Conservation (phyloP, 176 grass and related monocot genomes). For the Aegilops bicornis region DNA sequence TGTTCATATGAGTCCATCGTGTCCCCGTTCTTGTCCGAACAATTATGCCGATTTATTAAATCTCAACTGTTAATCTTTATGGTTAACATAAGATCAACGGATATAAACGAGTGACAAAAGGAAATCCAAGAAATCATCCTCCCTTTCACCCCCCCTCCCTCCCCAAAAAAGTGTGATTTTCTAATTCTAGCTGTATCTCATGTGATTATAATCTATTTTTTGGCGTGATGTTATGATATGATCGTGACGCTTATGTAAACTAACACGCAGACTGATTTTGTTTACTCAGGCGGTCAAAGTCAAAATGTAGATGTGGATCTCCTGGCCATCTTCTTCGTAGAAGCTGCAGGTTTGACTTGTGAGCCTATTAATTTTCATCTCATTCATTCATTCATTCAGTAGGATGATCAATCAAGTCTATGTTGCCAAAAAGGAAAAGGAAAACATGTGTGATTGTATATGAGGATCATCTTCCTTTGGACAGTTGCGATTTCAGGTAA, state of each 20-base stretch:
- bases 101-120: too few species aligned
- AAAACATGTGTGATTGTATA: background rate
- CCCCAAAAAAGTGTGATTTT: background rate
- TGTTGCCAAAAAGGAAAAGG: background rate
- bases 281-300: conserved; percentile 17
- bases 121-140: too few species aligned
- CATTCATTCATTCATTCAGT: background rate
- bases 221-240: background rate
- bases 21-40: too few species aligned
- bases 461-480: background rate
- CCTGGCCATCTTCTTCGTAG: background rate
- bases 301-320: conserved; percentile 2
- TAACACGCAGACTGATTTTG: background rate
- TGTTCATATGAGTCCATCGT: too few species aligned
- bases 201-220: background rate
- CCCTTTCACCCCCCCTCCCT: too few species aligned
- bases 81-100: too few species aligned
- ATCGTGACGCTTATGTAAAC: background rate
- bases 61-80: too few species aligned
- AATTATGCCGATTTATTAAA: too few species aligned
- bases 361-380: background rate
- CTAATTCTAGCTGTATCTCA: background rate
- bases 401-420: background rate
- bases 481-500: conserved; percentile 14
- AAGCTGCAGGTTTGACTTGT: conserved; percentile 26